Base-by-base conservation (phyloP, 192 early-diverging fungal genomes). In the Gigaspora rosea region DNA sequence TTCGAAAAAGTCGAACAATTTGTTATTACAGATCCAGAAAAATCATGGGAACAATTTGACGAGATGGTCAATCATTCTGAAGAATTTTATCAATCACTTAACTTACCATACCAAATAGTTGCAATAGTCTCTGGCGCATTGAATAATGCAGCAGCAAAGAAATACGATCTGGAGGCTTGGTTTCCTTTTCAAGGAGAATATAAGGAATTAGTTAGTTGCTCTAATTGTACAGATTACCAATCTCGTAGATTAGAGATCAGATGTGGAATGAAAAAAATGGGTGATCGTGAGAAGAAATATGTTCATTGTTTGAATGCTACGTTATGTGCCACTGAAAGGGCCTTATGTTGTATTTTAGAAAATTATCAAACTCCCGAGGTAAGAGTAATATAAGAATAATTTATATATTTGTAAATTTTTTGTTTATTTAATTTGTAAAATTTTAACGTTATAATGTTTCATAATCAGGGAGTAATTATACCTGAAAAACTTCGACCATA, bases 1-100 rank as follows among this genome's bases (percentile, higher is more conserved):
- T 99, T 99, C 80, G 98, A 99, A 82, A 99, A 99, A 89, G 86
- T 99, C 65, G 98, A 99, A 89, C 98, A 99, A 86, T 98, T 99
- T 85, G 94, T 95, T 58, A 83, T 99, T 71, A 93, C 93, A 11
- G 95, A 95, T 76, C 97, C 98, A 50, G 96, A 96, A 77, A 98
- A 98, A 88, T 95, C 93, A 47, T 98, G 97, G 97, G 97, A 97
- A 79, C 94, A 95, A 94, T 96, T 98, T 85, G 92, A 98, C 80
- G 91, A 96, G 73, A 98, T 99, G 97, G 91, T 98, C 66, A 78
- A 78, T 33, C 87, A 86, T 78, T 93, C 96, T 15, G 95, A 99
- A 78, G 95, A 95, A 27, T 99, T 99, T 75, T 97, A 96, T 92
- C 82, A 98, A 83, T 90, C 96, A 64, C 88, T 99, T 41, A 95